Evolutionary conservation across 1,284 basidiomycete genomes (phyloP), one percentile per base, ranked within the genome.

Genomic region (Trametes hirsuta): DNA sequence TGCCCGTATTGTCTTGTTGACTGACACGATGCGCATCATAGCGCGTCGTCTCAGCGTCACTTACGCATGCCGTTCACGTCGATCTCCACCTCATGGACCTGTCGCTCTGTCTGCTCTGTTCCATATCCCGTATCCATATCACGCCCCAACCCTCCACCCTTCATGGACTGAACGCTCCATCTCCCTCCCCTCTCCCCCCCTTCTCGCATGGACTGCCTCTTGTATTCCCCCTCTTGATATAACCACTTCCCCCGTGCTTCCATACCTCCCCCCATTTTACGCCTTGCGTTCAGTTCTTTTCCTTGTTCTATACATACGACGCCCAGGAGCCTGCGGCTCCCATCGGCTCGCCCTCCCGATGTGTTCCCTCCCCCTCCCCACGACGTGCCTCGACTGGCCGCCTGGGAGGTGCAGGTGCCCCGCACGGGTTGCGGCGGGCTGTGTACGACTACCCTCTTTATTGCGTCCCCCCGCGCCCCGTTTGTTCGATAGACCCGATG

Each of bases 291-390:
- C 59, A 53, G 57, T 59, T 59, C 60, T 30, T 35, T 53, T 63
- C 59, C 47, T 35, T 61, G 57, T 59, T 10, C 34, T 48, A 59
- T 55, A 61, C 47, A 47, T 61, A 61, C 52, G 54, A 59, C 47
- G 54, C 50, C 45, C 37, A 46, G 59, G 64, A 63, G 64, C 64
- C 64, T 63, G 62, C 37, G 64, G 64, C 61, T 66, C 62, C 41
- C 56, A 8, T 48, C 14, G 50, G 48, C 53, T 34, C 37, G 35
- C 50, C 47, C 30, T 39, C 41, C 44, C 39, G 45, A 25, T 37
- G 46, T 39, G 5, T 18, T 39, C 47, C 24, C 45, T 39, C 41
- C 34, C 18, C 50, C 30, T 44, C 18, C 5, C 18, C 45, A 2
- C 34, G 22, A 11, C 45, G 18, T 12, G 55, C 60, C 51, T 60